Base-by-base conservation (phyloP, 352 stramenopile species). In the Poterioochromonas sp. region DNA sequence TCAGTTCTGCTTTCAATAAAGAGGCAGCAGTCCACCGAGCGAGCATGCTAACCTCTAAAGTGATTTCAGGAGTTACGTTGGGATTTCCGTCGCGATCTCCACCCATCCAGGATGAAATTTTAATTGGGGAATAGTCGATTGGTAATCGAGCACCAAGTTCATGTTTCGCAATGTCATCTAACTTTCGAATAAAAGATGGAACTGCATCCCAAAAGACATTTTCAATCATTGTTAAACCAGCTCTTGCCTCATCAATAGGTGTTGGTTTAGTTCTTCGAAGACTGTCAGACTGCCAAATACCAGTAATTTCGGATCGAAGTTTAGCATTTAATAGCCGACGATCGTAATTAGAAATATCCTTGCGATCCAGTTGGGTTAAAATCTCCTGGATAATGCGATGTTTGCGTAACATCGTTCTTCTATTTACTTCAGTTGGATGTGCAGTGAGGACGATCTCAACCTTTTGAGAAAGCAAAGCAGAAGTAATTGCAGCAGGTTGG, bases 381-480 rank as follows among this genome's bases (percentile, higher is more conserved):
- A 81, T 32, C 37, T 65, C 44, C n/a, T 79, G 70, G 5, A 87
- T 82, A 34, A 76, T 71, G 26, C 79, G 63, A 74, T 85, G 83
- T 76, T 94, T 94, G 41, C 88, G 83, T 22, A 93, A 82, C 73
- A 92, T 83, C 0, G 88, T 92, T 49, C 89, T 83, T 44, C 90
- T 86, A 83, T 94, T 93, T 32, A 94, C 88, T 83, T 94, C 88
- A 26, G 90, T 94, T 22, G 89, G 89, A 83, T 94, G 89, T 1
- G 89, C 89, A 39, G 89, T 94, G 58, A 94, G 83, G 3, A 94
- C 88, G 20, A 93, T 86, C 85, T 94, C 88, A 43, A 91, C 85
- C 69, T 87, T 89, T 85, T 93, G 88, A 32, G 63, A 84, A 53
- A 82, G 80, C 15, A 94, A 78, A 74, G 86, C 85, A 2, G 89